Base-by-base conservation (phyloP, 2,329 filamentous ascomycete species). In the Tolypocladium ophioglossoides region DNA sequence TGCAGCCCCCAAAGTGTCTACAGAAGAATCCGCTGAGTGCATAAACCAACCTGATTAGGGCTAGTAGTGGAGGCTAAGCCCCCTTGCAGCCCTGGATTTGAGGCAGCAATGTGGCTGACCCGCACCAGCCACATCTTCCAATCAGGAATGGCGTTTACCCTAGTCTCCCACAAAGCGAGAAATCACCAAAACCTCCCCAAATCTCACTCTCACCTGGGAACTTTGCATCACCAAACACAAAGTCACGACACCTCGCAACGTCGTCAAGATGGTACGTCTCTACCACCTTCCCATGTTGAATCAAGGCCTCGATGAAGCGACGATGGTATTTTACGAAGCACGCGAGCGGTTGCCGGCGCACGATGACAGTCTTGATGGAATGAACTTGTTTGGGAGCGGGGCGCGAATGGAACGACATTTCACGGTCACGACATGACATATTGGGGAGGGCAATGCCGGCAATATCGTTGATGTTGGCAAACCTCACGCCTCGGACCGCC, bases 241-340 rank as follows among this genome's bases (percentile, higher is more conserved):
- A 67, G 61, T 61, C 65, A 73, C 70, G 70, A 68, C 69, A 71
- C 66, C 69, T 61, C 68, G 70, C 65, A 71, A 64, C 66, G 71
- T 72, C 72, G 74, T 71, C 74, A 77, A 76, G 70, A 77, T 77
- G 74, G 74, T 73, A 72, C 57, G 71, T 71, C 62, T 44, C 59
- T 62, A 55, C 52, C 61, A 55, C 59, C 50, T 56, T 55, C 50
- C 39, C 52, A 53, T 32, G 55, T 37, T 52, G 50, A 52, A 54
- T 50, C 37, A 41, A 61, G 52, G 32, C 53, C 57, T 27, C 27
- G 35, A 34, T 55, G 41, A 52, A 38, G 22, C 20, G 51, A 46
- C 24, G 47, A 55, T 34, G 40, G n/a, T 35, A 39, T 22, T 49
- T 30, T 22, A 52, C 53, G 55, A 57, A 55, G 46, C 39, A 51